Conservation (phyloP, 306 rosid species). For the Corylus avellana region DNA sequence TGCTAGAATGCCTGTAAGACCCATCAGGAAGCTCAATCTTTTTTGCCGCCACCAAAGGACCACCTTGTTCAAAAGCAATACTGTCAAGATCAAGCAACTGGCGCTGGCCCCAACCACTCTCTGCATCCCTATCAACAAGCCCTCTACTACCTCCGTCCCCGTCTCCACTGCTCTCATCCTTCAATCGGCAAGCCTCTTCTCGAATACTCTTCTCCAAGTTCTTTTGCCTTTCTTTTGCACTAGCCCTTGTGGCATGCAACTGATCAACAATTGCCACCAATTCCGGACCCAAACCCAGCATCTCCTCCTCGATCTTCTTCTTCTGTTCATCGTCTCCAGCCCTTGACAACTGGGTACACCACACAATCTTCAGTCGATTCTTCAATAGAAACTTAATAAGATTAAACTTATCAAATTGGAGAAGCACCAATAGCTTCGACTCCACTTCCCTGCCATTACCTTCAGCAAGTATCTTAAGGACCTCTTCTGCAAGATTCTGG, state of each 20-base stretch:
- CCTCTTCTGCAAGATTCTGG: conserved; percentile 87
- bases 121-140: conserved; percentile 67
- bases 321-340: conserved; percentile 84
- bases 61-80: conserved; percentile 74
- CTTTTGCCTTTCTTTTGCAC: conserved; percentile 90
- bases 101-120: conserved; percentile 82
- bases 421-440: conserved; percentile 59
- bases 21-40: conserved; percentile 75
- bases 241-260: conserved; percentile 82
- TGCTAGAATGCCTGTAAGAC: no score
- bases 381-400: conserved; percentile 71
- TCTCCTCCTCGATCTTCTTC: conserved; percentile 82
- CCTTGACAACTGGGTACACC: conserved; percentile 36
- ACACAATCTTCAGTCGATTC: conserved; percentile 78
- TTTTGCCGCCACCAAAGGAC: conserved; percentile 65
- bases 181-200: conserved; percentile 88
- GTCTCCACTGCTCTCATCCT: conserved; percentile 70
- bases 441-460: conserved; percentile 79
- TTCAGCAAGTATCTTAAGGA: conserved; percentile 78
- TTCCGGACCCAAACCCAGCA: conserved; percentile 66
- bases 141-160: conserved; percentile 73
- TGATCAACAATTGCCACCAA: conserved; percentile 31
- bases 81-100: conserved; percentile 29
- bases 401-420: conserved; percentile 70
- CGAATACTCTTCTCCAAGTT: conserved; percentile 87